These are phyloP conservation scores for Urochloa ruziziensis DNA, from an alignment of 176 grass and related monocot species.

Conservation along the genomic window DNA sequence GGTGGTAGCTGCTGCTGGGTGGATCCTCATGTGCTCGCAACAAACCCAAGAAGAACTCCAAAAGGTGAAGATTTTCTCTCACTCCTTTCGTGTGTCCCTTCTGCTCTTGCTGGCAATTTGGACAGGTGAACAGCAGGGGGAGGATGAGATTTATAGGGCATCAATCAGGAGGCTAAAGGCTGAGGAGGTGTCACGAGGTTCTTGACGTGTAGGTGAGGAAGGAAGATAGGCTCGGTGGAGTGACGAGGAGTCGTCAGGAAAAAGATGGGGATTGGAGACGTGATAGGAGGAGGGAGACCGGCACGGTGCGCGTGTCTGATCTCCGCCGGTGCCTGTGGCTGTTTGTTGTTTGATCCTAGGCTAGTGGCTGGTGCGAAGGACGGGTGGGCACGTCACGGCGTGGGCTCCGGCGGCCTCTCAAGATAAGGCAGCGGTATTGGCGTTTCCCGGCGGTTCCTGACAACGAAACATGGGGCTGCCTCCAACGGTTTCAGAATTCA, in stretches of 20 bases:
- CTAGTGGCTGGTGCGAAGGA: background rate
- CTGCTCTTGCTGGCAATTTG: background rate
- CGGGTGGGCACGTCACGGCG: constrained; percentile 23
- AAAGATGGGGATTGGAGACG: constrained; percentile 16
- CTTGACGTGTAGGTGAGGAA: constrained; percentile 27
- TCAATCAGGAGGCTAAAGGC: background rate
- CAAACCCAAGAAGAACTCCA: constrained; percentile 17
- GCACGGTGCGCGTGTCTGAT: background rate
- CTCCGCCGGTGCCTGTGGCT: background rate
- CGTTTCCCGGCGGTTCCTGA: background rate
- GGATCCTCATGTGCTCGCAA: constrained; percentile 41
- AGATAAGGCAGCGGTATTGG: constrained; percentile 40
- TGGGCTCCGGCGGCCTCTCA: constrained; percentile 30
- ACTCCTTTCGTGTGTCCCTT: background rate
- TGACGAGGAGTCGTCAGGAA: background rate
- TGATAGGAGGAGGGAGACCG: constrained; percentile 11
- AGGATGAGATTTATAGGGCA: constrained; percentile 34
- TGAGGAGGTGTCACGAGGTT: constrained; percentile 18
- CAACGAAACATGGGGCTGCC: constrained; percentile 47
- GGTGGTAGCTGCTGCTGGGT: constrained; percentile 27
- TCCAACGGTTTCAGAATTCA: constrained; percentile 49
- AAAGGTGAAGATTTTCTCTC: background rate
- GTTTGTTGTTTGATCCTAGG: background rate
- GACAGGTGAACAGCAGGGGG: background rate
- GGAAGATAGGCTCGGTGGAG: constrained; percentile 32